Conservation (phyloP, 108 stramenopile species). For the Conticribra weissflogii region DNA sequence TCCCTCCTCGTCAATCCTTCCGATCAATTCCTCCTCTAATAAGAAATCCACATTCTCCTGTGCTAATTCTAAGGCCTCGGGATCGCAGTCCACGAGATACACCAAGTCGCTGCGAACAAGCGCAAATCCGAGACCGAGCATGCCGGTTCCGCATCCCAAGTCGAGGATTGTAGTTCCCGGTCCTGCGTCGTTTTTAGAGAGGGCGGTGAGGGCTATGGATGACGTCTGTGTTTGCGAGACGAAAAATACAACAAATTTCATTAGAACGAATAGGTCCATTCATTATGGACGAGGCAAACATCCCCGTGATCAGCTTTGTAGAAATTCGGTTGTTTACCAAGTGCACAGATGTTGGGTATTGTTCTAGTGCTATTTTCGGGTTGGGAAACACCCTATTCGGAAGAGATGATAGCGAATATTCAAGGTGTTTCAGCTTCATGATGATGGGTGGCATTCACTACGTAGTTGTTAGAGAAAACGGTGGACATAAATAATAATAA, state of each 20-base stretch:
- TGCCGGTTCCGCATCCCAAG: conserved; percentile 96
- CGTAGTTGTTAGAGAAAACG: too few species aligned
- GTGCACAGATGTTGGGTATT: conserved; percentile 88
- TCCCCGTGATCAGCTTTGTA: too few species aligned
- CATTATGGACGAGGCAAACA: too few species aligned
- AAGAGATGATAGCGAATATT: conserved; percentile 81
- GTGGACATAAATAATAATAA: too few species aligned
- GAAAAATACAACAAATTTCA: too few species aligned
- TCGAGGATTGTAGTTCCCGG: conserved; percentile 76
- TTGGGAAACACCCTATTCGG: conserved; percentile 55
- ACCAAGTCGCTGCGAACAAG: conserved; percentile 74
- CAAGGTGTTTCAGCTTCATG: conserved; percentile 95
- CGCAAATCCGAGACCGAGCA: conserved; percentile 79
- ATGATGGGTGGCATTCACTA: too few species aligned
- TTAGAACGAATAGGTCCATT: too few species aligned
- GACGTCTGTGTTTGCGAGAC: conserved; percentile 51
- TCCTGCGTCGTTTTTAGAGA: conserved; percentile 64
- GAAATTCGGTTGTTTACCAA: conserved; percentile 23
- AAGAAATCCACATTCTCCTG: conserved; percentile 58
- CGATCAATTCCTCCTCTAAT: conserved; percentile 42
- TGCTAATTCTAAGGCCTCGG: conserved; percentile 76
- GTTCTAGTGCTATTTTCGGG: conserved; percentile 84
- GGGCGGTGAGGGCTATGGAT: conserved; percentile 73
- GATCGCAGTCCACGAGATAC: conserved; percentile 85
- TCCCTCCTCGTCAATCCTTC: conserved; percentile 17